Percentiles rank a stretch among this genome's conserved stretches.
Evolutionary conservation across 2,329 filamentous ascomycete genomes (phyloP).

Genomic region (Clarireedia sp.): DNA sequence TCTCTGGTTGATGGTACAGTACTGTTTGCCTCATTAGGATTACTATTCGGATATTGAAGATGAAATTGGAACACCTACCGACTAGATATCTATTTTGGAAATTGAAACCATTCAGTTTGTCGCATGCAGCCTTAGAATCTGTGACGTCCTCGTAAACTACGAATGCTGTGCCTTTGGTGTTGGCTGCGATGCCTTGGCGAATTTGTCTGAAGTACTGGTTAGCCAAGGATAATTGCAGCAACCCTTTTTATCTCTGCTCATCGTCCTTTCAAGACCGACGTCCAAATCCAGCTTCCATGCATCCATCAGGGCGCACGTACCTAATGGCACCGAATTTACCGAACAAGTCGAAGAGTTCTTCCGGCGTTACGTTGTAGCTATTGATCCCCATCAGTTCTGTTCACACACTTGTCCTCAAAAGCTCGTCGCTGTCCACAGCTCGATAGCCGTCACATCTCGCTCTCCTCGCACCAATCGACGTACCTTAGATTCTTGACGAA

Average conservation of each 20-base stretch:
- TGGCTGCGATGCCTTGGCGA: slow-evolving; percentile 92
- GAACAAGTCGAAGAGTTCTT: slow-evolving; percentile 98
- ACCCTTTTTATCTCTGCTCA: not conserved
- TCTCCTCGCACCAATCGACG: slow-evolving; percentile 26
- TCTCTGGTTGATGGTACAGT: slow-evolving; percentile 69
- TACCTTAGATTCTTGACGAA: slow-evolving; percentile 99
- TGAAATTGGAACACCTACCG: slow-evolving; percentile 50
- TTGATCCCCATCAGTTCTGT: slow-evolving; percentile 36
- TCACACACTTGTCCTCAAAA: slow-evolving; percentile 43
- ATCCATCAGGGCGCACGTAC: slow-evolving; percentile 45
- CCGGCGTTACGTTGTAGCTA: slow-evolving; percentile 97
- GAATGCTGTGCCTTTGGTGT: slow-evolving; percentile 97
- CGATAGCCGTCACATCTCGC: not conserved
- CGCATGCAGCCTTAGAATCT: slow-evolving; percentile 97
- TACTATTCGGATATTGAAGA: not conserved
- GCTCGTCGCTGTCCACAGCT: slow-evolving; percentile 13
- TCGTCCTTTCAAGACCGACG: not conserved
- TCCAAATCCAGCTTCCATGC: not conserved
- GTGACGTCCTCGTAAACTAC: slow-evolving; percentile 99
- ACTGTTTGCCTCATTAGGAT: slow-evolving; percentile 36
- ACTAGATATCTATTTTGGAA: slow-evolving; percentile 99
- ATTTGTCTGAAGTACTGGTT: slow-evolving; percentile 65
- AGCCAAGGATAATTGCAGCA: slow-evolving; percentile 6
- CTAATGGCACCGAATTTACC: slow-evolving; percentile 94
- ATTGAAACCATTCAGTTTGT: slow-evolving; percentile 99